phyloP scores from a whole-genome alignment of 2,329 filamentous ascomycete genomes.

The Claviceps quebecensis region DNA sequence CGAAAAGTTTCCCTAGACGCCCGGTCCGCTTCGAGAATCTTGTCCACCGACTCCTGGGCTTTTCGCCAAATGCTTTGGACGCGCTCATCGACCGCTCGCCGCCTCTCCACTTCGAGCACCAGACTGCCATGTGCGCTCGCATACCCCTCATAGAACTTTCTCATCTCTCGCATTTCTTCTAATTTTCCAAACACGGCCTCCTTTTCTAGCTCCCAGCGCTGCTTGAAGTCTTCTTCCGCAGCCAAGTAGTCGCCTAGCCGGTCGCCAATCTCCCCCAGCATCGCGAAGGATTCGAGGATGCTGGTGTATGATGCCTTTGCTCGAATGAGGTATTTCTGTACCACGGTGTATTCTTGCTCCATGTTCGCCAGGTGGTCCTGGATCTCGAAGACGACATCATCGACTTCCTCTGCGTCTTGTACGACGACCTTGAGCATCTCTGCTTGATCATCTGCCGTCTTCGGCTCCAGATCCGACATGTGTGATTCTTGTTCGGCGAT shows the following conservation, averaged over 20 bases:
- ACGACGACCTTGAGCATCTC: conserved; percentile 75
- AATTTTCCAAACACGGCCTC: conserved; percentile 54
- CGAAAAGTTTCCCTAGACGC: conserved; percentile 65
- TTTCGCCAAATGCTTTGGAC: conserved; percentile 63
- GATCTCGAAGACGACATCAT: conserved; percentile 56
- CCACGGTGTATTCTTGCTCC: conserved; percentile 51
- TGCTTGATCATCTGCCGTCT: conserved; percentile 59
- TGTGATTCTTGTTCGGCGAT: conserved; percentile 44
- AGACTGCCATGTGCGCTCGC: conserved; percentile 71
- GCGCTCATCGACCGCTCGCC: conserved; percentile 58
- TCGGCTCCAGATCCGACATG: conserved; percentile 45
- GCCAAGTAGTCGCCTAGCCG: conserved; percentile 52
- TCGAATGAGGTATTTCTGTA: conserved; percentile 48
- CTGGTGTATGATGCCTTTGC: conserved; percentile 34
- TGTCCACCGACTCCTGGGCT: conserved; percentile 62
- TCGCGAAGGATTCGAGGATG: conserved; percentile 47
- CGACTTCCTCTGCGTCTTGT: conserved; percentile 53
- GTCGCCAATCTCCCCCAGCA: conserved; percentile 53
- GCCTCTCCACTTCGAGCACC: conserved; percentile 68
- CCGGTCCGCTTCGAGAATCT: conserved; percentile 59
- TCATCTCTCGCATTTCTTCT: conserved; percentile 61
- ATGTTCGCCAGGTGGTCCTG: conserved; percentile 63
- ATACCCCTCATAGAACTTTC: conserved; percentile 79
- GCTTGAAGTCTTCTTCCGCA: conserved; percentile 48
- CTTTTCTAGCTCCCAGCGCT: conserved; percentile 62